phyloP scores from a whole-genome alignment of 352 stramenopile genomes.

The Globisporangium ultimum region DNA sequence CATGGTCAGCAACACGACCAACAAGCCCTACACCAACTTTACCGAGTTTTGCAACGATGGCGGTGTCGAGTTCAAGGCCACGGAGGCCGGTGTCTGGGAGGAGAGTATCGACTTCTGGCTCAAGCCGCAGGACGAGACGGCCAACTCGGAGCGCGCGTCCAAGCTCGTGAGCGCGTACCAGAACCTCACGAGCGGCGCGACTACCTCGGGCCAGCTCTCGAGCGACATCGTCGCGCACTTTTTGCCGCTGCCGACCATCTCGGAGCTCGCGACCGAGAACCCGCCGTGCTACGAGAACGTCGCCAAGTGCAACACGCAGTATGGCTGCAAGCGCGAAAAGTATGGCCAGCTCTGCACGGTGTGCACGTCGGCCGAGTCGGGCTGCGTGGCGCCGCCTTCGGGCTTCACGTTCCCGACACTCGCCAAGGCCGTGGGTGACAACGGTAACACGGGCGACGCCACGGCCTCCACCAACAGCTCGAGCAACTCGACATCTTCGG shows the following conservation, averaged over 20 bases:
- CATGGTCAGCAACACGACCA: slow-evolving; percentile 51
- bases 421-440: slow-evolving; percentile 43
- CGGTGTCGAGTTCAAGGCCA: slow-evolving; percentile 54
- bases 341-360: slow-evolving; percentile 62
- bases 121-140: slow-evolving; percentile 54
- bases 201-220: slow-evolving; percentile 34
- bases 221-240: slow-evolving; percentile 35
- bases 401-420: slow-evolving; percentile 49
- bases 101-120: slow-evolving; percentile 65
- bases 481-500: background rate
- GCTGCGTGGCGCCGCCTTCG: slow-evolving; percentile 35
- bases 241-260: slow-evolving; percentile 42
- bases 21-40: slow-evolving; percentile 53
- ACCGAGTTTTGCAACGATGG: slow-evolving; percentile 59
- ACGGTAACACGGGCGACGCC: slow-evolving; percentile 41
- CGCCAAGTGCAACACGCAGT: slow-evolving; percentile 44
- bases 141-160: slow-evolving; percentile 41
- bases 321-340: slow-evolving; percentile 56
- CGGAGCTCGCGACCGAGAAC: slow-evolving; percentile 50
- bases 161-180: slow-evolving; percentile 56
- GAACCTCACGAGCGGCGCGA: slow-evolving; percentile 39
- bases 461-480: slow-evolving; percentile 7
- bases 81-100: slow-evolving; percentile 38
- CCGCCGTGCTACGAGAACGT: slow-evolving; percentile 67
- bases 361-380: slow-evolving; percentile 42